These are phyloP conservation scores for Penicillium flavigenum DNA, from an alignment of 495 filamentous ascomycete species.

Conservation along the genomic window DNA sequence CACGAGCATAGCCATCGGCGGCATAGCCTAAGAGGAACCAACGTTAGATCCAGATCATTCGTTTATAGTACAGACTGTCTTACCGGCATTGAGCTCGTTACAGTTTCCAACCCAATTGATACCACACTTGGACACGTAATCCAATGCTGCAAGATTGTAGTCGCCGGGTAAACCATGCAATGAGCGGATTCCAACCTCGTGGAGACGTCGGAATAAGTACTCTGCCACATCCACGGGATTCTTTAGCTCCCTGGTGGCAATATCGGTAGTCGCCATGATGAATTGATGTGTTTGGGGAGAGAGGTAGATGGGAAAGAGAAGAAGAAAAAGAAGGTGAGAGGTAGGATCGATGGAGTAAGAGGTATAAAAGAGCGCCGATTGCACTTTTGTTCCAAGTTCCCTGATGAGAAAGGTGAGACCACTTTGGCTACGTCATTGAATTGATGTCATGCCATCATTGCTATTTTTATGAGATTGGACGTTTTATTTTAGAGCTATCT, in stretches of 20 bases:
- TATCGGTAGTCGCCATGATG: slow-evolving; percentile 50
- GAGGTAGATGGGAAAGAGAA: not conserved
- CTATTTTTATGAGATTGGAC: not conserved
- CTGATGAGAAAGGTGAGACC: slow-evolving; percentile 1
- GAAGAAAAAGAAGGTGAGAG: not conserved
- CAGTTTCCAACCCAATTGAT: slow-evolving; percentile 68
- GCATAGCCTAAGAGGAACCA: slow-evolving; percentile 56
- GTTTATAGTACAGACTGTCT: slow-evolving; percentile 2
- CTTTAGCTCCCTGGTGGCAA: slow-evolving; percentile 53
- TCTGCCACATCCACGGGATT: slow-evolving; percentile 58
- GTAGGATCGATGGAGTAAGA: not conserved
- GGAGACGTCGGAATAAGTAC: slow-evolving; percentile 64
- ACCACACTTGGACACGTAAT: slow-evolving; percentile 58
- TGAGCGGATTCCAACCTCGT: slow-evolving; percentile 58
- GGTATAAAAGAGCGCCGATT: not conserved
- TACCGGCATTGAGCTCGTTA: slow-evolving; percentile 69
- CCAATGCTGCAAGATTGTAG: slow-evolving; percentile 56
- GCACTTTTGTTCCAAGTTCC: not conserved
- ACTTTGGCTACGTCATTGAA: slow-evolving; percentile 32
- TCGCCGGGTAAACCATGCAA: slow-evolving; percentile 67
- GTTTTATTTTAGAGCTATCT: not conserved
- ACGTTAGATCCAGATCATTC: not conserved
- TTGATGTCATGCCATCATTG: slow-evolving; percentile 41
- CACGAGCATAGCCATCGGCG: slow-evolving; percentile 68
- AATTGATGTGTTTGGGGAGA: slow-evolving; percentile 2